These are phyloP conservation scores for Vachellia pachyceras DNA, from an alignment of 306 rosid genomes.

Conservation along the genomic window DNA sequence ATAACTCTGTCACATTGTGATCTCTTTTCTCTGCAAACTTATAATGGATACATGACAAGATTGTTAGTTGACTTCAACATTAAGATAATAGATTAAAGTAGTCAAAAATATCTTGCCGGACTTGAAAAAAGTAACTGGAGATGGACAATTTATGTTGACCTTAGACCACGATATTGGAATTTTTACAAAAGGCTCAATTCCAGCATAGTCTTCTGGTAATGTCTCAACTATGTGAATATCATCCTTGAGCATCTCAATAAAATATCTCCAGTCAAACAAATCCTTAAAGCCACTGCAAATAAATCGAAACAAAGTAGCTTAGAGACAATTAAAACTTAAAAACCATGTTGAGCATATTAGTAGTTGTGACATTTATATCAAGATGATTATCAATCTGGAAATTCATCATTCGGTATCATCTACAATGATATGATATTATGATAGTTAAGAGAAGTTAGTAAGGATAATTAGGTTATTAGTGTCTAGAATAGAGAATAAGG, in stretches of 20 bases:
- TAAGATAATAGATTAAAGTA: constrained; percentile 18
- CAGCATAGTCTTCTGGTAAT: constrained; percentile 72
- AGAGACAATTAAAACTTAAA: constrained; percentile 20
- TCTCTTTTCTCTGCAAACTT: constrained; percentile 29
- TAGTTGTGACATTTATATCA: too few species aligned
- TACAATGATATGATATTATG: too few species aligned
- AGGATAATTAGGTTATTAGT: too few species aligned
- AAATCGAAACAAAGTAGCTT: constrained; percentile 37
- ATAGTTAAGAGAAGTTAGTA: too few species aligned
- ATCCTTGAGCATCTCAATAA: constrained; percentile 76
- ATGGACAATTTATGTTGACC: constrained; percentile 50
- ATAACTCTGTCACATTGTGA: constrained; percentile 7
- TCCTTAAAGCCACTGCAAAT: constrained; percentile 89
- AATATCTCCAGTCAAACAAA: constrained; percentile 93
- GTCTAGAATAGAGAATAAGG: too few species aligned
- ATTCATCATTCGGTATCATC: too few species aligned
- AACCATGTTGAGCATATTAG: neutral
- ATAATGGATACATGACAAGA: constrained; percentile 21
- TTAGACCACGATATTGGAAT: constrained; percentile 97
- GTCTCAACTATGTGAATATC: constrained; percentile 86
- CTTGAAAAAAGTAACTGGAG: constrained; percentile 16
- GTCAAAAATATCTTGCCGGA: constrained; percentile 18
- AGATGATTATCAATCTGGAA: too few species aligned
- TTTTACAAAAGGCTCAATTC: constrained; percentile 74
- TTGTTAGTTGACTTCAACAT: constrained; percentile 26